Conservation (phyloP, 148 eudicot genomes). For the Arctostaphylos glauca region DNA sequence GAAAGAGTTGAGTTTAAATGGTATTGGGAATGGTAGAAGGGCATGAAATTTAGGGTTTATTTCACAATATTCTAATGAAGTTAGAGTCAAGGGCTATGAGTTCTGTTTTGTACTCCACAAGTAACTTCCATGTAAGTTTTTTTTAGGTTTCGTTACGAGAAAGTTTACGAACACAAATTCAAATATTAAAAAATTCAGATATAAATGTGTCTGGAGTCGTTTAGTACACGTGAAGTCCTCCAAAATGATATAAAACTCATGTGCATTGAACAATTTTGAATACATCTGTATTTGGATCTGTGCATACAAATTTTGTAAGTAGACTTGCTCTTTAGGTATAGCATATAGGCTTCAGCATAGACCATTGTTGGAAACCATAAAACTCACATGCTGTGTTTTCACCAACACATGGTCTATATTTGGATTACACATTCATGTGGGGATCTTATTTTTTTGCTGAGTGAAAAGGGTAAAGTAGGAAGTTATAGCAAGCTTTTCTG, state of each 20-base stretch:
- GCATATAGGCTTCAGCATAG: not conserved
- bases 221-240: no score
- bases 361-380: not conserved
- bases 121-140: not conserved
- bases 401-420: not conserved
- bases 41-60: conserved; percentile 17
- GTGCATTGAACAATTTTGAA: no score
- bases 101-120: not conserved
- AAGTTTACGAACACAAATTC: no score
- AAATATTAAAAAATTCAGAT: no score
- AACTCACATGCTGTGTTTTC: not conserved
- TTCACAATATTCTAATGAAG: not conserved
- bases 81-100: not conserved
- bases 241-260: no score
- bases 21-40: conserved; percentile 13
- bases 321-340: no score
- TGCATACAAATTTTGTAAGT: no score
- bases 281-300: no score
- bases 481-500: no score
- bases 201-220: no score
- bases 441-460: no score
- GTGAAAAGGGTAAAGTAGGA: no score
- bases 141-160: not conserved
- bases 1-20: not conserved
- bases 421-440: not conserved